Conservation (phyloP, 2,329 filamentous ascomycete species). For the Trichoderma harzianum region DNA sequence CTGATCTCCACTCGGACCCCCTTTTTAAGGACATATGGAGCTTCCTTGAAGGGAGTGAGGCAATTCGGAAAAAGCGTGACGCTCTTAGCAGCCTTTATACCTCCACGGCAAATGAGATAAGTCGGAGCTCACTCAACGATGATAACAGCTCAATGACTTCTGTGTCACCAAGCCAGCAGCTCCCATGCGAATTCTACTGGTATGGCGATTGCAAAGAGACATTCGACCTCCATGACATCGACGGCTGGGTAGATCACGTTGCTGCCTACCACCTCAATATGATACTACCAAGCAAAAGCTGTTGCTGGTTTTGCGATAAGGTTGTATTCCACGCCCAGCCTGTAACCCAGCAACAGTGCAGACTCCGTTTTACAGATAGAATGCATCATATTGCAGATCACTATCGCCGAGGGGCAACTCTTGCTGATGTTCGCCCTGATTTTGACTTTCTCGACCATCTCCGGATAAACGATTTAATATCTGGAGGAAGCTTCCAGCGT, state of each 20-base stretch:
- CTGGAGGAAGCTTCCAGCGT: slow-evolving; percentile 22
- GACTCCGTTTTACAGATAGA: slow-evolving; percentile 34
- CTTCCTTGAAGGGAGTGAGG: no score
- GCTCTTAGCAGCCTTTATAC: no score
- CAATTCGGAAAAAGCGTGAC: no score
- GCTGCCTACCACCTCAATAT: slow-evolving; percentile 31
- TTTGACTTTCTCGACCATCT: slow-evolving; percentile 41
- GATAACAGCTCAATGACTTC: no score
- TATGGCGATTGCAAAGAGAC: slow-evolving; percentile 34
- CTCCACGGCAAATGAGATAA: no score
- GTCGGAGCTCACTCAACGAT: no score
- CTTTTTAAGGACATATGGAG: no score
- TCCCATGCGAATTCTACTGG: slow-evolving; percentile 46
- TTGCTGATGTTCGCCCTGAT: slow-evolving; percentile 36
- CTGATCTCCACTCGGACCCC: no score
- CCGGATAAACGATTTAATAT: slow-evolving; percentile 28
- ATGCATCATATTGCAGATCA: slow-evolving; percentile 52
- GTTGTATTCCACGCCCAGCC: not conserved
- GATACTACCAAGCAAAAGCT: slow-evolving; percentile 20
- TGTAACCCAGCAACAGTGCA: not conserved
- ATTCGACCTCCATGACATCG: slow-evolving; percentile 38
- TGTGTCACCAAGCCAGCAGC: not conserved
- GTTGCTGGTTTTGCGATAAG: slow-evolving; percentile 52
- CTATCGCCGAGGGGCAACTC: slow-evolving; percentile 30
- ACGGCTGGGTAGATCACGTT: slow-evolving; percentile 48